Conservation (phyloP, 148 eudicot species). For the Polygonum aviculare region DNA sequence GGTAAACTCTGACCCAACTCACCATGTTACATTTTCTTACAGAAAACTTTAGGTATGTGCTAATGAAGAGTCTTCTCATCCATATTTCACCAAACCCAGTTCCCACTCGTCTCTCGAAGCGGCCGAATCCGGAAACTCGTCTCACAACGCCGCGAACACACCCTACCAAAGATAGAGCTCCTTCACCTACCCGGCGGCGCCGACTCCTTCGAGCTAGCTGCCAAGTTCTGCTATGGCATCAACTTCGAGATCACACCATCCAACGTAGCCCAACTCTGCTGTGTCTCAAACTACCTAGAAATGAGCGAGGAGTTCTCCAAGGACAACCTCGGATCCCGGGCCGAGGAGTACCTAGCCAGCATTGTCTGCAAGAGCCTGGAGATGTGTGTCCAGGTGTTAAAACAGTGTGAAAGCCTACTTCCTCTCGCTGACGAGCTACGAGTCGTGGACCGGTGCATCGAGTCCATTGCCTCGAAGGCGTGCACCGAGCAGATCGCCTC, state of each 20-base stretch:
- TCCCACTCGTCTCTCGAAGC: constrained; percentile 92
- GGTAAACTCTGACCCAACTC: constrained; percentile 29
- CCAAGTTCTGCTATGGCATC: constrained; percentile 85
- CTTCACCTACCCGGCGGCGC: constrained; percentile 71
- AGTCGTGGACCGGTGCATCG: constrained; percentile 61
- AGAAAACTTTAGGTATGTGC: neutral
- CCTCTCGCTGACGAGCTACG: constrained; percentile 87
- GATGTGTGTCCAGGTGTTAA: constrained; percentile 70
- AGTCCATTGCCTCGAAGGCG: constrained; percentile 89
- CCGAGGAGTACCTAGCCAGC: constrained; percentile 70
- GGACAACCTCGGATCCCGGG: constrained; percentile 71
- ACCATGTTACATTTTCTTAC: neutral
- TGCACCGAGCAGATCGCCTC: constrained; percentile 93
- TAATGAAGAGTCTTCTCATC: neutral
- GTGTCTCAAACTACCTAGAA: constrained; percentile 74
- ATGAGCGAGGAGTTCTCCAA: constrained; percentile 75
- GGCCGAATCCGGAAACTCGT: constrained; percentile 73
- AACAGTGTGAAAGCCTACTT: constrained; percentile 75
- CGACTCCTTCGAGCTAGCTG: constrained; percentile 76
- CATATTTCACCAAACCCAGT: constrained; percentile 29
- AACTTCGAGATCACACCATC: constrained; percentile 81
- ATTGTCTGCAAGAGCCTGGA: constrained; percentile 81
- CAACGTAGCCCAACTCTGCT: constrained; percentile 76
- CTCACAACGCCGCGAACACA: constrained; percentile 54
- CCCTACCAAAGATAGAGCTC: constrained; percentile 52